Evolutionary conservation across 2,329 filamentous ascomycete genomes (phyloP).

Genomic region (Thielaviopsis punctulata): DNA sequence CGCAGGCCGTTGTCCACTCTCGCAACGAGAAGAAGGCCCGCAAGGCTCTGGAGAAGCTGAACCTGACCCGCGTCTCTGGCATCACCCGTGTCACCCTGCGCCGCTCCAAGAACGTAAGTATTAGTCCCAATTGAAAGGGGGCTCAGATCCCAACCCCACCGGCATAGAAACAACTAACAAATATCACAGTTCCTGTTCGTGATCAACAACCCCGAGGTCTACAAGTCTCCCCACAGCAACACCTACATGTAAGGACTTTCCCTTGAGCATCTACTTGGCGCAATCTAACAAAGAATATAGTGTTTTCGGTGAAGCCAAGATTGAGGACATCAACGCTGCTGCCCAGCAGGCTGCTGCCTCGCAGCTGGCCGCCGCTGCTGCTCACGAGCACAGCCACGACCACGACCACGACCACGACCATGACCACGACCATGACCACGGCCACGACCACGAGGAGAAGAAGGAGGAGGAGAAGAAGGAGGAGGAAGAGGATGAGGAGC

Average conservation of each 20-base stretch:
- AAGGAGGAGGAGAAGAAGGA: conserved; percentile 74
- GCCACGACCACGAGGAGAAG: conserved; percentile 51
- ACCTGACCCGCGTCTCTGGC: conserved; percentile 86
- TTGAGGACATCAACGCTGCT: conserved; percentile 97
- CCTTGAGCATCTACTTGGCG: background rate
- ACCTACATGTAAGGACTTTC: conserved; percentile 77
- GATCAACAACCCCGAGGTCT: conserved; percentile 98
- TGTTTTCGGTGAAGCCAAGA: conserved; percentile 99
- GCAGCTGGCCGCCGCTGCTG: conserved; percentile 68
- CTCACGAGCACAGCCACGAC: conserved; percentile 38
- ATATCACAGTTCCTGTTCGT: conserved; percentile 86
- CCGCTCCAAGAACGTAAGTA: conserved; percentile 94
- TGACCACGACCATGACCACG: conserved; percentile 47
- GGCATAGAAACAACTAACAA: background rate
- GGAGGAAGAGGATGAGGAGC: conserved; percentile 85
- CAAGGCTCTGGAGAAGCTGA: conserved; percentile 97
- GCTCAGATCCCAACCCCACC: background rate
- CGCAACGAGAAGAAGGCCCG: conserved; percentile 99
- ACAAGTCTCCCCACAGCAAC: conserved; percentile 98
- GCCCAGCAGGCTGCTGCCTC: conserved; percentile 91
- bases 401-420: conserved; percentile 59
- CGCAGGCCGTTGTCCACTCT: conserved; percentile 82
- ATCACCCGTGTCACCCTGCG: conserved; percentile 97
- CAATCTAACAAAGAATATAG: conserved; percentile 27
- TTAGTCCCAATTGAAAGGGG: background rate